A percentile compares a stretch with the other conserved stretches of the same genome.
These are phyloP conservation scores for Metarhizium anisopliae DNA, from an alignment of 2,329 filamentous ascomycete genomes.

Conservation along the genomic window DNA sequence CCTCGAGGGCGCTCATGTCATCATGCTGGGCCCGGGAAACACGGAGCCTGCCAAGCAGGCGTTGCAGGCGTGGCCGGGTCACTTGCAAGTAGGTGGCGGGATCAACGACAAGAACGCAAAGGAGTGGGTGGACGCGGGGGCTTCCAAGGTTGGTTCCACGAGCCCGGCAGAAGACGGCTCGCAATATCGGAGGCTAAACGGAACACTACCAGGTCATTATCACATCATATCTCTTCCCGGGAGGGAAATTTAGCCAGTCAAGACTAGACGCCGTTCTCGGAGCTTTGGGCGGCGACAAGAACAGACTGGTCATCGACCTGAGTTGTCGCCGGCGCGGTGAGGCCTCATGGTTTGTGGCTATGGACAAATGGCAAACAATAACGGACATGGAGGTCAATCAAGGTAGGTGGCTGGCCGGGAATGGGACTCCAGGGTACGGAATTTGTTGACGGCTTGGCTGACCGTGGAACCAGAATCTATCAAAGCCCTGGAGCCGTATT, in stretches of 20 bases:
- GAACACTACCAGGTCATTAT: constrained; percentile 71
- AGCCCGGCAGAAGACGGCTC: constrained; percentile 11
- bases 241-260: constrained; percentile 68
- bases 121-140: constrained; percentile 80
- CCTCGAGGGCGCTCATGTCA: constrained; percentile 79
- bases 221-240: constrained; percentile 88
- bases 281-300: constrained; percentile 63
- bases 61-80: constrained; percentile 66
- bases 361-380: constrained; percentile 98
- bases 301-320: constrained; percentile 86
- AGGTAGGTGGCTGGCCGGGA: constrained; percentile 41
- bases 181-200: not conserved
- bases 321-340: constrained; percentile 71
- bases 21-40: constrained; percentile 91
- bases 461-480: constrained; percentile 59
- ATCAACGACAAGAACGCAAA: constrained; percentile 78
- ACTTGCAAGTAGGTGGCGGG: constrained; percentile 87
- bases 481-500: constrained; percentile 73
- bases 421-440: not conserved
- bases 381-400: constrained; percentile 91
- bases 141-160: constrained; percentile 61
- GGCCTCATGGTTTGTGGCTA: constrained; percentile 87
- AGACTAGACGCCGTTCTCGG: constrained; percentile 66
- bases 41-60: constrained; percentile 71
- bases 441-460: not conserved